phyloP scores from a whole-genome alignment of 202 grass and related monocot species.

The Setaria italica region DNA sequence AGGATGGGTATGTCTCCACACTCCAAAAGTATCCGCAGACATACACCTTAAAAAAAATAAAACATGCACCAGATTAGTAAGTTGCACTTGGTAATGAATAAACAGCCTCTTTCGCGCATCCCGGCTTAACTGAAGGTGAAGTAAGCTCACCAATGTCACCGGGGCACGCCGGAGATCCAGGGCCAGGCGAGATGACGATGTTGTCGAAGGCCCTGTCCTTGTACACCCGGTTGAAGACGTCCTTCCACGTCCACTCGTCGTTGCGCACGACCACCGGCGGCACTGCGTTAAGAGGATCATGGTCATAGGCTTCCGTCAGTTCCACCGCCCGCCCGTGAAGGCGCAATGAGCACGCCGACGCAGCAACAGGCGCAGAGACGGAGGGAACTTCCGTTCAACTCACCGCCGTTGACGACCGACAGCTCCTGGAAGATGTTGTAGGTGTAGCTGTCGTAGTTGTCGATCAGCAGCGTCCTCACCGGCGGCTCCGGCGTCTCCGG shows the following conservation, averaged over 20 bases:
- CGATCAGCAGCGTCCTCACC: slow-evolving; percentile 83
- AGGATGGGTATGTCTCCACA: slow-evolving; percentile 89
- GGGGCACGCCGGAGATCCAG: slow-evolving; percentile 79
- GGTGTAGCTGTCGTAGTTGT: slow-evolving; percentile 98
- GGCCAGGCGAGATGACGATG: slow-evolving; percentile 93
- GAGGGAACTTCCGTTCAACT: not conserved
- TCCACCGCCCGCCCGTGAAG: not conserved
- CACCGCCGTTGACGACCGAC: slow-evolving; percentile 88
- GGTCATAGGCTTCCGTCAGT: not conserved
- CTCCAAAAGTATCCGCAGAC: slow-evolving; percentile 76
- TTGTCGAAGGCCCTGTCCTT: slow-evolving; percentile 84
- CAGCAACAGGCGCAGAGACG: not conserved
- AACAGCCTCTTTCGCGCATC: too few species aligned
- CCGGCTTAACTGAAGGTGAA: slow-evolving; percentile 17
- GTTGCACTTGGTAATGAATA: not conserved
- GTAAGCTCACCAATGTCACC: slow-evolving; percentile 69
- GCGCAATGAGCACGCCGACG: slow-evolving; percentile 10
- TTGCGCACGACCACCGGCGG: slow-evolving; percentile 88
- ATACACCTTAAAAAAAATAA: slow-evolving; percentile 61
- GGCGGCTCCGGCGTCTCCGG: slow-evolving; percentile 5
- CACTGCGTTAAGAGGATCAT: slow-evolving; percentile 47
- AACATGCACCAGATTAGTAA: slow-evolving; percentile 12
- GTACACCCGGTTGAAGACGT: slow-evolving; percentile 73
- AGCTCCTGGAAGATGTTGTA: slow-evolving; percentile 98
- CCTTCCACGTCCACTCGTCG: slow-evolving; percentile 92